Evolutionary conservation across 202 grass and related monocot species (phyloP).

Genomic region (Setaria viridis): DNA sequence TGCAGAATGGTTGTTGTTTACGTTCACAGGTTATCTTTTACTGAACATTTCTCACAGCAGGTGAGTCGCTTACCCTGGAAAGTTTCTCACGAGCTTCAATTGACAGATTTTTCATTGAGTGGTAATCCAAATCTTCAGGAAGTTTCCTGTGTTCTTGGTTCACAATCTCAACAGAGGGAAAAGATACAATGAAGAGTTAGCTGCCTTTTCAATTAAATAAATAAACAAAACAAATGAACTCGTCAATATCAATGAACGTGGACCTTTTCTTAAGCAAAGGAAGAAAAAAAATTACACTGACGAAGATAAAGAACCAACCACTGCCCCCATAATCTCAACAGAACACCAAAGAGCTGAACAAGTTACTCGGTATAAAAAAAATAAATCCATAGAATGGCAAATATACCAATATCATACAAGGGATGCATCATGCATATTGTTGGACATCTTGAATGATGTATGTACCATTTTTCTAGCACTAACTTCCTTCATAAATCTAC

Average conservation of each 20-base stretch:
- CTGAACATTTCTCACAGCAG: slow-evolving; percentile 2
- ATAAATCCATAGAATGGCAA: neutral
- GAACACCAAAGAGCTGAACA: slow-evolving; percentile 19
- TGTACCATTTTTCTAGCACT: neutral
- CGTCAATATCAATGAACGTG: slow-evolving; percentile 23
- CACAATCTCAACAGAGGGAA: slow-evolving; percentile 65
- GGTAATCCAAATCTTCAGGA: slow-evolving; percentile 94
- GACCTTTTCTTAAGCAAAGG: slow-evolving; percentile 1
- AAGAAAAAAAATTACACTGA: neutral
- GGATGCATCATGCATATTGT: neutral
- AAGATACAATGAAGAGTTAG: slow-evolving; percentile 1
- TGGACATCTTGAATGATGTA: slow-evolving; percentile 18
- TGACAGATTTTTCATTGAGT: slow-evolving; percentile 84
- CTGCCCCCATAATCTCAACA: slow-evolving; percentile 14
- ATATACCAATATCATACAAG: slow-evolving; percentile 3
- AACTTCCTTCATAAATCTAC: slow-evolving; percentile 14
- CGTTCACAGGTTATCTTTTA: neutral
- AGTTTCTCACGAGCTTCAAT: slow-evolving; percentile 97
- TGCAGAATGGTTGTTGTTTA: neutral
- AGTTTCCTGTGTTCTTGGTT: slow-evolving; percentile 92
- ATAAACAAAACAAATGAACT: slow-evolving; percentile 35
- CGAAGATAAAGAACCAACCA: neutral
- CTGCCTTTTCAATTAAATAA: slow-evolving; percentile 22
- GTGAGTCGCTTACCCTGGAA: slow-evolving; percentile 67
- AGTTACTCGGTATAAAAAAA: slow-evolving; percentile 21